Percentiles rank a stretch among this genome's conserved stretches.
Conservation (phyloP, 2,329 filamentous ascomycete species). For the Monilinia fructigena region DNA sequence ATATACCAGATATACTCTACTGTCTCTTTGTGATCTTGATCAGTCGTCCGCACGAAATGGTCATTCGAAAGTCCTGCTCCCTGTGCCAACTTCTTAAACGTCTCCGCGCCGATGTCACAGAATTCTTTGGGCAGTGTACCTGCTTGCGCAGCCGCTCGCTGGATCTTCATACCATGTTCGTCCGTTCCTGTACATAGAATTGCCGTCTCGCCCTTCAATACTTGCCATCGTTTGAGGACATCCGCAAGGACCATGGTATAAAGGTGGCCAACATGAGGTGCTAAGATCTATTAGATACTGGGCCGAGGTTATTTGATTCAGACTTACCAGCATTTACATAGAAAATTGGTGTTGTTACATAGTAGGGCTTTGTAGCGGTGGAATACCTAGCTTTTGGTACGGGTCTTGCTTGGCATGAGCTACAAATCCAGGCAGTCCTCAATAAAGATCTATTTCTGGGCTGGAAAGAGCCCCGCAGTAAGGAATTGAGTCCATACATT, state of each 20-base stretch:
- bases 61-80: slow-evolving; percentile 72
- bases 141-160: slow-evolving; percentile 74
- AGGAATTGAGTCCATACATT: slow-evolving; percentile 27
- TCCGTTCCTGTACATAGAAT: slow-evolving; percentile 89
- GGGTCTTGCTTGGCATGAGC: slow-evolving; percentile 29
- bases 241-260: slow-evolving; percentile 92
- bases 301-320: slow-evolving; percentile 13
- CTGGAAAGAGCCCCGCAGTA: slow-evolving; percentile 27
- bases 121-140: slow-evolving; percentile 76
- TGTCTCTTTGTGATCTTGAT: slow-evolving; percentile 74
- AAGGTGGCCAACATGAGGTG: slow-evolving; percentile 90
- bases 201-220: slow-evolving; percentile 68
- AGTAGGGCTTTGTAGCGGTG: slow-evolving; percentile 65
- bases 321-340: slow-evolving; percentile 87
- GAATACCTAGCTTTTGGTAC: slow-evolving; percentile 25
- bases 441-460: slow-evolving; percentile 20
- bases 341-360: slow-evolving; percentile 95
- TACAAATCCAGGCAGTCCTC: slow-evolving; percentile 33
- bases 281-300: slow-evolving; percentile 46
- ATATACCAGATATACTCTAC: slow-evolving; percentile 89
- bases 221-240: slow-evolving; percentile 87
- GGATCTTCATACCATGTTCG: slow-evolving; percentile 97
- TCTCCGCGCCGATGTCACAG: slow-evolving; percentile 79
- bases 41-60: slow-evolving; percentile 90
- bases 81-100: slow-evolving; percentile 73